These are phyloP conservation scores for Penicillium subrubescens DNA, from an alignment of 495 filamentous ascomycete species.

Conservation along the genomic window DNA sequence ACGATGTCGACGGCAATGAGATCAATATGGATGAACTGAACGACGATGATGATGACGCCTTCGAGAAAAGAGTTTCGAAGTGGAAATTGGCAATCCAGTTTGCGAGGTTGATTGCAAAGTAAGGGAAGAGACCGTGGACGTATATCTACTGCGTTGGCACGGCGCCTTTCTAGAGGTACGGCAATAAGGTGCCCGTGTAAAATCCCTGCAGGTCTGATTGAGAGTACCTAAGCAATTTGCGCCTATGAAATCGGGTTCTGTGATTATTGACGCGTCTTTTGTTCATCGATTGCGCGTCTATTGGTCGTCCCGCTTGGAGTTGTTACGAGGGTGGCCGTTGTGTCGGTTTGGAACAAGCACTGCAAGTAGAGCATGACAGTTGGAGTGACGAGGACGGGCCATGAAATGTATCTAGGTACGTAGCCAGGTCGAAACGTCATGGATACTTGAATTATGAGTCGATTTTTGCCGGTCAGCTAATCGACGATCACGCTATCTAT, in stretches of 20 bases:
- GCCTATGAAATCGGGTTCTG: too few species aligned
- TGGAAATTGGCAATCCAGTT: neutral
- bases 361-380: neutral
- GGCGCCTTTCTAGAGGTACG: neutral
- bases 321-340: neutral
- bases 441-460: neutral
- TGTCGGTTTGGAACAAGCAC: slow-evolving; percentile 1
- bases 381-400: neutral
- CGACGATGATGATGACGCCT: neutral
- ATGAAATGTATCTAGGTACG: too few species aligned
- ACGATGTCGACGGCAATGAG: neutral
- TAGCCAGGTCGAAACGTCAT: neutral
- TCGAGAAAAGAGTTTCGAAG: neutral
- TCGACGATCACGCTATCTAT: too few species aligned
- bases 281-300: slow-evolving; percentile 1
- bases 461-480: neutral
- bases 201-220: too few species aligned
- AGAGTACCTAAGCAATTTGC: too few species aligned
- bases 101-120: slow-evolving; percentile 1
- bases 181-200: neutral
- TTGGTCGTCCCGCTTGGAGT: neutral
- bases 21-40: neutral
- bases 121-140: neutral
- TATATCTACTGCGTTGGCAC: slow-evolving; percentile 2
- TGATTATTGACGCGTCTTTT: neutral